These are phyloP conservation scores for Trichoderma asperelloides DNA, from an alignment of 495 filamentous ascomycete species.

Conservation along the genomic window DNA sequence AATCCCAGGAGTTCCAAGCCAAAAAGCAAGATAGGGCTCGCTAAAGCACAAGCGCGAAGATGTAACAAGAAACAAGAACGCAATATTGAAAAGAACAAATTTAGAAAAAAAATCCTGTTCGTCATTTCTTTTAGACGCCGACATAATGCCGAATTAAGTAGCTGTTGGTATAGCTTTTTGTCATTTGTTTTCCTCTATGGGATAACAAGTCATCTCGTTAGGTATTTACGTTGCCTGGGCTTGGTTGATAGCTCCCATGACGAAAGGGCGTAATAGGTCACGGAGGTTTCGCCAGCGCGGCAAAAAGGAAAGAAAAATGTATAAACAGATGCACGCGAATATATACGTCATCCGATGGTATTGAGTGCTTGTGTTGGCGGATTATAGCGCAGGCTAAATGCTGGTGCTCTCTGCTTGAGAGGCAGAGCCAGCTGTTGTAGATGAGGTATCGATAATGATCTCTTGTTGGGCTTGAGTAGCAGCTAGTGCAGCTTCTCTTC, in stretches of 20 bases:
- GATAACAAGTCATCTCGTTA: neutral
- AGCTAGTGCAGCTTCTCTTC: neutral
- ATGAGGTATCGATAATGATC: neutral
- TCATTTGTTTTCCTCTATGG: neutral
- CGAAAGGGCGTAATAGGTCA: neutral
- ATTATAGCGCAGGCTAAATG: neutral
- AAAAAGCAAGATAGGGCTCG: neutral
- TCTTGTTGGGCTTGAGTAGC: neutral
- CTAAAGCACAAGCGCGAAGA: neutral
- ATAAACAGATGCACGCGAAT: neutral
- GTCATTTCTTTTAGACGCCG: neutral
- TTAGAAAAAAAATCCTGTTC: neutral
- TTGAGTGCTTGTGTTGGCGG: neutral
- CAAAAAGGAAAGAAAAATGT: neutral
- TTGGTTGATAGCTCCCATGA: conserved; percentile 4
- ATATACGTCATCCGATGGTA: conserved; percentile 2
- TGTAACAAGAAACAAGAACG: neutral
- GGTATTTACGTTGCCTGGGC: conserved; percentile 9
- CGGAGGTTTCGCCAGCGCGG: neutral
- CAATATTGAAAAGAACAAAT: neutral
- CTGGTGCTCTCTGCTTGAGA: neutral
- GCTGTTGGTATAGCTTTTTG: neutral
- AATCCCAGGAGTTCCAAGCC: neutral
- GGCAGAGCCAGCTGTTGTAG: neutral
- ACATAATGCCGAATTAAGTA: neutral